Evolutionary conservation across 306 rosid species (phyloP).

Genomic region (Albizia julibrissin): DNA sequence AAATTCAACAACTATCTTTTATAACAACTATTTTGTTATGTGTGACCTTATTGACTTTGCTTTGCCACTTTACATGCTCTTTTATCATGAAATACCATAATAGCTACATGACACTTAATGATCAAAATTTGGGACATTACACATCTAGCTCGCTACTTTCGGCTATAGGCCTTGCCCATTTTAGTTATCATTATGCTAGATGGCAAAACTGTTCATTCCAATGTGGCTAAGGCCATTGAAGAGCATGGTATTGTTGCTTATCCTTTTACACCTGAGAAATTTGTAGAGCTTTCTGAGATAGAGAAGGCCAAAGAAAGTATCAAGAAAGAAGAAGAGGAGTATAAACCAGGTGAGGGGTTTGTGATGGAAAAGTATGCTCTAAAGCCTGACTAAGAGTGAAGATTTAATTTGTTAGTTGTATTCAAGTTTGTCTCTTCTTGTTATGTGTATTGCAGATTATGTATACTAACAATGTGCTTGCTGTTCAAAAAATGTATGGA

Average conservation of each 20-base stretch:
- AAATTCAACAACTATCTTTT: no score
- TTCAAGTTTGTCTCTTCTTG: not conserved
- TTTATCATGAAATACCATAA: no score
- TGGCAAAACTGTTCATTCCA: constrained; percentile 61
- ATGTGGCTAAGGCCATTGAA: constrained; percentile 54
- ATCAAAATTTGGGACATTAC: no score
- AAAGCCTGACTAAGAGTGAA: constrained; percentile 37
- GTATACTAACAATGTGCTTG: not conserved
- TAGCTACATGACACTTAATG: no score
- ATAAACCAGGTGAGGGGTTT: constrained; percentile 38
- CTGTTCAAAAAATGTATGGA: not conserved
- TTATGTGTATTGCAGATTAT: not conserved
- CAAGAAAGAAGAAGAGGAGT: constrained; percentile 36
- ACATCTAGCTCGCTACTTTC: constrained; percentile 52
- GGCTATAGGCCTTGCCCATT: constrained; percentile 59
- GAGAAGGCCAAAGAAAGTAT: constrained; percentile 50
- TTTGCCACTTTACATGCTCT: no score
- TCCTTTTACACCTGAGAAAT: constrained; percentile 72
- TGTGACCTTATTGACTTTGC: no score
- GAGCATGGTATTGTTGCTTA: constrained; percentile 68
- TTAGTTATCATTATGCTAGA: constrained; percentile 63
- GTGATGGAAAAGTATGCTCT: constrained; percentile 60
- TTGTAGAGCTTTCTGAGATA: constrained; percentile 55
- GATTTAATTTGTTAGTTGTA: not conserved
- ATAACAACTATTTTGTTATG: no score